Evolutionary conservation across 106 monocot species (phyloP), one percentile per base, ranked within the genome.

Genomic region (Cymbidium sinense): DNA sequence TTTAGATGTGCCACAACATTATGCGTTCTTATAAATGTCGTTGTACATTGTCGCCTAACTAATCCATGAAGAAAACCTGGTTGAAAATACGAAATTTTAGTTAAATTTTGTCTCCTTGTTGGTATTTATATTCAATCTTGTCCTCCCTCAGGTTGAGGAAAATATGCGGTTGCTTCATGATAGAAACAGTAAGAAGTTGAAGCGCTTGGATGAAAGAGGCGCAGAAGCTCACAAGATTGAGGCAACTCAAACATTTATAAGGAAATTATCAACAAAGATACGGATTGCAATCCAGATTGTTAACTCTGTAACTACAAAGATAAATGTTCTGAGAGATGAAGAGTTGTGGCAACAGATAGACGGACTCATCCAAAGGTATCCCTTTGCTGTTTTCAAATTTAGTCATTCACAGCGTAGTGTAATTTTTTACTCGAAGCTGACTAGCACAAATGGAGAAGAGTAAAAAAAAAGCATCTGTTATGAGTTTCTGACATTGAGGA

Each of bases 281-380:
- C 83, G 82, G 77, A 88, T 99, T 79, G 89, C 90, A 1, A 95
- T 99, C 76, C 90, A 89, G 64, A 82, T 99, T 72, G 84, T 95
- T 39, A 76, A 86, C 74, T 82, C 88, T 29, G 88, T 99, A 73
- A 88, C 99, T 76, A 84, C 34, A 10, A 90, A 87, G 86, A 86
- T 99, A 87, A 88, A 82, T 70, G 85, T 79, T 77, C 47, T 93
- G 73, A 84, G 99, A 80, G 93, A 95, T 83, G 91, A 93, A 72
- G 99, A 99, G 67, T 79, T 99, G 51, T 95, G 90, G 87, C 99
- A 92, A 17, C 92, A 91, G 79, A 81, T 93, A 41, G 65, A 79
- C 61, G 90, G 86, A 77, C 83, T 99, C 76, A 91, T 95, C 73
- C 81, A 79, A 54, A 91, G 95, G 99, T 99, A 94, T 81, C 77